Conservation (phyloP, 352 stramenopile species). For the Peronospora tabacina region DNA sequence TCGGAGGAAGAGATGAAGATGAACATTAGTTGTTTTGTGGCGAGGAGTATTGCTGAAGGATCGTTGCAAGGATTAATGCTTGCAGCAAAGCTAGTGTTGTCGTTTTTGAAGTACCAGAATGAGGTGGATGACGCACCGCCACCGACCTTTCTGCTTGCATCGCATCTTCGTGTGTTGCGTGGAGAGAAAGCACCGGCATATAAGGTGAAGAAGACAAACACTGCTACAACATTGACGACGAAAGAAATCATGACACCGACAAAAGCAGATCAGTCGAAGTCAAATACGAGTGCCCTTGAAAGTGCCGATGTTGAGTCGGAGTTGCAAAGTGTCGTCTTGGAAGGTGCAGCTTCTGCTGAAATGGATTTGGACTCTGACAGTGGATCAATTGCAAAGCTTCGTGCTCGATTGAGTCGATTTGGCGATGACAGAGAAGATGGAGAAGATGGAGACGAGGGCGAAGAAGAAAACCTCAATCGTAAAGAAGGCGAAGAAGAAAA, state of each 20-base stretch:
- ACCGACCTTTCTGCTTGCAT: slow-evolving; percentile 41
- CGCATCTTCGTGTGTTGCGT: slow-evolving; percentile 67
- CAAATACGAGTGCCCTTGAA: slow-evolving; percentile 17
- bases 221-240: slow-evolving; percentile 2
- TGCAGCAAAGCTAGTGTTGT: slow-evolving; percentile 59
- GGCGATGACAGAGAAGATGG: slow-evolving; percentile 56
- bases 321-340: slow-evolving; percentile 24
- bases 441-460: slow-evolving; percentile 50
- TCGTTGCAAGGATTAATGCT: slow-evolving; percentile 71
- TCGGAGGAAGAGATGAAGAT: slow-evolving; percentile 42
- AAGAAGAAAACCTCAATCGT: slow-evolving; percentile 45
- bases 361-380: slow-evolving; percentile 71
- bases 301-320: slow-evolving; percentile 27
- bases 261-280: slow-evolving; percentile 27
- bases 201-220: slow-evolving; percentile 16
- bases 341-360: slow-evolving; percentile 26
- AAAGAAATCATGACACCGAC: slow-evolving; percentile 32
- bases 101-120: slow-evolving; percentile 31
- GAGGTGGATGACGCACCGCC: slow-evolving; percentile 9
- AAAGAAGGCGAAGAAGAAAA: slow-evolving; percentile 43
- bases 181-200: slow-evolving; percentile 56
- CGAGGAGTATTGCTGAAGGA: slow-evolving; percentile 63
- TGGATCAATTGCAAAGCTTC: slow-evolving; percentile 51
- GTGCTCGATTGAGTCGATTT: slow-evolving; percentile 59
- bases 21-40: slow-evolving; percentile 72